Conservation (phyloP, 805 yeast genomes). For the Starmerella ratchasimensis region DNA sequence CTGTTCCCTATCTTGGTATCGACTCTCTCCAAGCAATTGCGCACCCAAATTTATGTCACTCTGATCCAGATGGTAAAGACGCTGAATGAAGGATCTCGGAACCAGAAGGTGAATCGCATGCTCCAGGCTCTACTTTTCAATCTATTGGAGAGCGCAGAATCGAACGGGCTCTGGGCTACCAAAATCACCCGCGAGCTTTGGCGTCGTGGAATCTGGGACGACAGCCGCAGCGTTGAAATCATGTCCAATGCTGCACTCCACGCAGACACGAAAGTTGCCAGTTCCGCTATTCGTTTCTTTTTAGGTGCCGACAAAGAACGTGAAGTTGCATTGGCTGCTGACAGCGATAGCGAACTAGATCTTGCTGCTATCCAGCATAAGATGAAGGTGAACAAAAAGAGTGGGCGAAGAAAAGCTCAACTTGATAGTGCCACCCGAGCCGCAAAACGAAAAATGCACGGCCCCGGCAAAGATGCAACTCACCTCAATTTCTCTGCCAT, state of each 20-base stretch:
- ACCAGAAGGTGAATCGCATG: slow-evolving; percentile 75
- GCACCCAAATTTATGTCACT: slow-evolving; percentile 71
- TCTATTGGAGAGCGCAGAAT: slow-evolving; percentile 63
- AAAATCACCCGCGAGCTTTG: slow-evolving; percentile 88
- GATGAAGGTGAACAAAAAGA: slow-evolving; percentile 69
- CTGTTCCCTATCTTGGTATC: slow-evolving; percentile 62
- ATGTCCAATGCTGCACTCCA: slow-evolving; percentile 93
- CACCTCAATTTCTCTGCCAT: slow-evolving; percentile 88
- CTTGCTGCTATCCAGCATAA: slow-evolving; percentile 63
- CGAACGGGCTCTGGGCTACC: slow-evolving; percentile 92
- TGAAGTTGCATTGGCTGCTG: slow-evolving; percentile 68
- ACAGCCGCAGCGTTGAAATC: slow-evolving; percentile 88
- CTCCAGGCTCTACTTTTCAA: slow-evolving; percentile 89
- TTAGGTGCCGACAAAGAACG: slow-evolving; percentile 90
- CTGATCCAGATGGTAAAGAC: slow-evolving; percentile 64
- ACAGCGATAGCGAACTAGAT: slow-evolving; percentile 53
- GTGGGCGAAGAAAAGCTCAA: slow-evolving; percentile 66
- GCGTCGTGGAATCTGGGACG: slow-evolving; percentile 98
- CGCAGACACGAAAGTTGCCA: slow-evolving; percentile 70
- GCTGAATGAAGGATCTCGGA: slow-evolving; percentile 77
- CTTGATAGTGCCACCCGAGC: slow-evolving; percentile 59
- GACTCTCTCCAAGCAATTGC: slow-evolving; percentile 68
- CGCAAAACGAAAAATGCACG: slow-evolving; percentile 38
- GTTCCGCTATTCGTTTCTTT: slow-evolving; percentile 83
- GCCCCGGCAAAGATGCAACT: slow-evolving; percentile 42